These are phyloP conservation scores for Simplicillium aogashimaense DNA, from an alignment of 2,329 filamentous ascomycete genomes.

Conservation along the genomic window DNA sequence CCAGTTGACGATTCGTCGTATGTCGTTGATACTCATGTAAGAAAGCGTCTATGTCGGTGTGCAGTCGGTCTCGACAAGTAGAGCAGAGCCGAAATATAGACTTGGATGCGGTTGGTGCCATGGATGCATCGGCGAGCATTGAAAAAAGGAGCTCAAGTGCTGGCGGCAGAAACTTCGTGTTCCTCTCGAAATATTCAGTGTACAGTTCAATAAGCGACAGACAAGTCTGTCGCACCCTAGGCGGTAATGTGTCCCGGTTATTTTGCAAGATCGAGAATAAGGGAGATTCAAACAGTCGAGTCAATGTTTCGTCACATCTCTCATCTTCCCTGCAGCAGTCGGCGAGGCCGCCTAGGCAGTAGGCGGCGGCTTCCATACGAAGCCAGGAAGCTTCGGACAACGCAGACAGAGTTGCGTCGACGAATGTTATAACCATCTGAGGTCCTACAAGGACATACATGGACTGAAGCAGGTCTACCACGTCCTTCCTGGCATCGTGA, in stretches of 20 bases:
- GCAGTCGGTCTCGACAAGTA: constrained; percentile 61
- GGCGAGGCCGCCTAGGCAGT: constrained; percentile 55
- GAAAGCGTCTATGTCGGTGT: constrained; percentile 57
- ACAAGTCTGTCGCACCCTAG: constrained; percentile 56
- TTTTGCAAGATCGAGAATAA: constrained; percentile 46
- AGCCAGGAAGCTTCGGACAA: constrained; percentile 41
- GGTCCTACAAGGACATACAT: constrained; percentile 54
- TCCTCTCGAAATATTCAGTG: constrained; percentile 65
- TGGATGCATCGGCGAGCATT: constrained; percentile 50
- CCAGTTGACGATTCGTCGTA: constrained; percentile 39
- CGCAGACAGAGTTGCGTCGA: constrained; percentile 40
- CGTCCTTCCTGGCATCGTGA: constrained; percentile 64
- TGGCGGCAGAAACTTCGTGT: constrained; percentile 55
- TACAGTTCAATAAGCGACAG: constrained; percentile 63
- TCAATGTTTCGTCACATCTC: constrained; percentile 48
- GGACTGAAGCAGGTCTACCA: constrained; percentile 67
- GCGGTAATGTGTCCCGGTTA: constrained; percentile 42
- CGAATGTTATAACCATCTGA: constrained; percentile 46
- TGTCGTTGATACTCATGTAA: constrained; percentile 62
- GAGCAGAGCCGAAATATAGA: constrained; percentile 68
- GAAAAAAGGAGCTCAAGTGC: constrained; percentile 67
- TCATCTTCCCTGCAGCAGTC: constrained; percentile 52
- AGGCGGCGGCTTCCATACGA: constrained; percentile 50
- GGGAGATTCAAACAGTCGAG: constrained; percentile 49
- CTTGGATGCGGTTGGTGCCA: constrained; percentile 61